phyloP scores from a whole-genome alignment of 768 basidiomycete genomes.

The Flagelloscypha sp. region DNA sequence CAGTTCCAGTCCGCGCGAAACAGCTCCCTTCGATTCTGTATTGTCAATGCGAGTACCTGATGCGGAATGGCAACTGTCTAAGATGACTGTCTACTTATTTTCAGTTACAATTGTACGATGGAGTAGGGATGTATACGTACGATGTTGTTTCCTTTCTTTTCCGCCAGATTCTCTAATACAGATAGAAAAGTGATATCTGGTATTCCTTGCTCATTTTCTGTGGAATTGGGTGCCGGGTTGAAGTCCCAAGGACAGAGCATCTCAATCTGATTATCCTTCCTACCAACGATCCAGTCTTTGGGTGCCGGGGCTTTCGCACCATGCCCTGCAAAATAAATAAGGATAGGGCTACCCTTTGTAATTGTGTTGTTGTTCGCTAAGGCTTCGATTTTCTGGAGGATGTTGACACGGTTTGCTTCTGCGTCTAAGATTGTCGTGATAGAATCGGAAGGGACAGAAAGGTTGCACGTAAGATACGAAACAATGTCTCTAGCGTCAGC shows the following conservation, averaged over 20 bases:
- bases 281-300: constrained; percentile 53
- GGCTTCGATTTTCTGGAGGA: constrained; percentile 45
- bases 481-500: constrained; percentile 55
- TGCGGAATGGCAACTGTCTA: too few relatives aligned
- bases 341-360: constrained; percentile 51
- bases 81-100: too few relatives aligned
- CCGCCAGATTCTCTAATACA: too few relatives aligned
- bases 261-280: constrained; percentile 21
- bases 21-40: too few relatives aligned
- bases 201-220: too few relatives aligned
- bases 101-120: too few relatives aligned
- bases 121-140: too few relatives aligned
- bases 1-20: too few relatives aligned
- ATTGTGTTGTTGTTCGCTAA: constrained; percentile 55
- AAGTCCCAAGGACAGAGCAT: constrained; percentile 61
- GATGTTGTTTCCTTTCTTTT: too few relatives aligned
- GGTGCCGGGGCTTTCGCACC: constrained; percentile 54
- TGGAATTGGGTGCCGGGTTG: too few relatives aligned
- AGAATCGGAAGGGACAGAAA: constrained; percentile 51
- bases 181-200: too few relatives aligned
- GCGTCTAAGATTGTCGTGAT: constrained; percentile 48
- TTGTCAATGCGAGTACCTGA: too few relatives aligned
- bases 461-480: constrained; percentile 46
- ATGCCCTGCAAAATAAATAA: constrained; percentile 72
- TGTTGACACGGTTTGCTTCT: constrained; percentile 43